These are phyloP conservation scores for Hypericum androsaemum DNA, from an alignment of 345 rosid genomes.

Conservation along the genomic window DNA sequence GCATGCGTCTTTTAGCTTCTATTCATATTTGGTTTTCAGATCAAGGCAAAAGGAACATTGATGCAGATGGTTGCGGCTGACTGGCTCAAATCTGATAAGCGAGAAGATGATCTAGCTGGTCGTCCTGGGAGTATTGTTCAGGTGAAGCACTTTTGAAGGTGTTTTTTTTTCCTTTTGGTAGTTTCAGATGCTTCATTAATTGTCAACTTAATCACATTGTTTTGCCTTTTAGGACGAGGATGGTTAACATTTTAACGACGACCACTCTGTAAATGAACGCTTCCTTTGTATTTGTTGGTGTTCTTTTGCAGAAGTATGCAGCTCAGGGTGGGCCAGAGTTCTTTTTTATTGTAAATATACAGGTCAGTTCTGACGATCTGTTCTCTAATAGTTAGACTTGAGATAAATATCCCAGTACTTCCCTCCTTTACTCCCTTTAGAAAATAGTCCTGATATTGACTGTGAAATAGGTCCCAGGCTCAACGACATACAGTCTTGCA, in stretches of 20 bases:
- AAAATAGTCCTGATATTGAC: slow-evolving; percentile 13
- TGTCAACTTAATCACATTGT: slow-evolving; percentile 5
- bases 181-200: slow-evolving; percentile 2
- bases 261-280: too few relatives aligned
- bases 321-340: slow-evolving; percentile 82
- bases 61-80: slow-evolving; percentile 97
- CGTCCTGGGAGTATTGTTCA: slow-evolving; percentile 91
- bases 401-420: not conserved
- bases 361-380: slow-evolving; percentile 30
- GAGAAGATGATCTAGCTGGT: slow-evolving; percentile 83
- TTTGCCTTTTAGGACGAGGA: too few relatives aligned
- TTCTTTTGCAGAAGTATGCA: slow-evolving; percentile 70
- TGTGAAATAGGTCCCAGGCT: slow-evolving; percentile 68
- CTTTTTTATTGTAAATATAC: slow-evolving; percentile 82
- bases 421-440: not conserved
- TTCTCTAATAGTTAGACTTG: slow-evolving; percentile 5
- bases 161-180: slow-evolving; percentile 5
- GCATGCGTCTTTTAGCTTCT: not conserved
- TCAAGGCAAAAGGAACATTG: slow-evolving; percentile 75
- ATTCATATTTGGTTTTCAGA: slow-evolving; percentile 29
- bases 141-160: slow-evolving; percentile 26
- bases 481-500: slow-evolving; percentile 75
- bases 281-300: not conserved
- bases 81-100: slow-evolving; percentile 83
- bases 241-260: too few relatives aligned